Evolutionary conservation across 768 basidiomycete species (phyloP), one percentile per base, ranked within the genome.

Genomic region (Leccinum boreale): DNA sequence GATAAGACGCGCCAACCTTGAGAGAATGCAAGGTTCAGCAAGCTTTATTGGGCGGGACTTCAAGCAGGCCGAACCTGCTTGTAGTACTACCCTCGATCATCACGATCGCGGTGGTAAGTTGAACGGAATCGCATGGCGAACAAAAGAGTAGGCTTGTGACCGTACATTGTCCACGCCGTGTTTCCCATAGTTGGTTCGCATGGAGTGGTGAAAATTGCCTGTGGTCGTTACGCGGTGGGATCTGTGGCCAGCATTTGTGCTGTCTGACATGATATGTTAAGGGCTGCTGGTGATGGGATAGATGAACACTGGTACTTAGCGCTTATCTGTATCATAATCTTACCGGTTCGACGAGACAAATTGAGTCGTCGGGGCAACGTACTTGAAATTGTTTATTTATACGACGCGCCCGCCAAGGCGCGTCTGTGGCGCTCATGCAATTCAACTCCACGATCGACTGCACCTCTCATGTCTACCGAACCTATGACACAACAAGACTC

Each of bases 1-100:
- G 81, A 70, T 90, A 89, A 10, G 81, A 83, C 19, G 82, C 70
- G n/a, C 82, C 82, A 1, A 88, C 85, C 74, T 82, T 53, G 17
- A 31, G 14, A 35, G 1, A 19, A 35, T 7, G 23, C 3, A 8
- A 48, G 35, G 24, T 47, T 59, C 39, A 59, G 44, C 5, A 24
- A 2, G 36, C 8, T 48, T 42, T 0, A 24, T 29, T 29, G 10
- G 29, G 21, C n/a, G n/a, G 4, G 23, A 15, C 12, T 17, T 5
- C 0, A 31, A 5, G 21, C 33, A 19, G 51, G 26, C 23, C 62
- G 19, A 44, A 70, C 69, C 70, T 70, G 68, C 44, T 57, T 71
- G 10, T 70, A 70, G 53, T 70, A 71, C 69, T 71, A 33, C 9
- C 4, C 5, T 23, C 58, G 50, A 31, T 58, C 26, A 19, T n/a